These are phyloP conservation scores for Aspergillus steynii DNA, from an alignment of 495 filamentous ascomycete genomes.

Conservation along the genomic window DNA sequence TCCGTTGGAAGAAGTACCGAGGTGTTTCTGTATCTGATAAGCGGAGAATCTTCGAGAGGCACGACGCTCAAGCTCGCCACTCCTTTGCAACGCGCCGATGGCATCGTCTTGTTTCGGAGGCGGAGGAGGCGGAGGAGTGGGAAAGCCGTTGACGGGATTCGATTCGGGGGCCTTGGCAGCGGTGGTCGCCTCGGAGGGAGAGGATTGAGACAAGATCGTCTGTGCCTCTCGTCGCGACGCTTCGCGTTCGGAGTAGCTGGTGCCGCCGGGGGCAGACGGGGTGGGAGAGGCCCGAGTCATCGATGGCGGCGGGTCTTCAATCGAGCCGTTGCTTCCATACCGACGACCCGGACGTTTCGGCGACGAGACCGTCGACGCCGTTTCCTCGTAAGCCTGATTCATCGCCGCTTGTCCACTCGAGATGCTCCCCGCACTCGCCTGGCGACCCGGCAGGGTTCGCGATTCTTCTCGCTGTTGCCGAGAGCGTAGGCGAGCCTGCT, in stretches of 20 bases:
- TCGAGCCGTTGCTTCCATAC: slow-evolving; percentile 49
- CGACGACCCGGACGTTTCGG: slow-evolving; percentile 46
- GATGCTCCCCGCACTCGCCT: slow-evolving; percentile 67
- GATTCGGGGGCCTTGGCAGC: slow-evolving; percentile 40
- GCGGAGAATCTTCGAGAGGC: slow-evolving; percentile 91
- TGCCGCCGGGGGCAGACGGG: slow-evolving; percentile 25
- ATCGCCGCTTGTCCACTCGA: slow-evolving; percentile 60
- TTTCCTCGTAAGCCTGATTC: slow-evolving; percentile 66
- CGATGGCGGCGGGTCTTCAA: slow-evolving; percentile 44
- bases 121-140: slow-evolving; percentile 71
- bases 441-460: slow-evolving; percentile 51
- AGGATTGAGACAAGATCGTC: slow-evolving; percentile 53
- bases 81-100: slow-evolving; percentile 83
- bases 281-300: slow-evolving; percentile 48
- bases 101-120: slow-evolving; percentile 87
- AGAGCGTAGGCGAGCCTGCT: slow-evolving; percentile 87
- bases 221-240: slow-evolving; percentile 52
- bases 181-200: slow-evolving; percentile 54
- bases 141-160: slow-evolving; percentile 35
- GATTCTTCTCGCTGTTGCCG: slow-evolving; percentile 69
- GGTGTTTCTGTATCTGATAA: slow-evolving; percentile 92
- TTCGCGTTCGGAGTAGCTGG: slow-evolving; percentile 42
- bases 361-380: slow-evolving; percentile 37
- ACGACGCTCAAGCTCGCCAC: slow-evolving; percentile 87
- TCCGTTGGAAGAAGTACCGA: slow-evolving; percentile 77